A percentile compares a stretch with the other conserved stretches of the same genome.
Evolutionary conservation across 139 green algal genomes (phyloP).

Genomic region (Volvox reticuliferus): DNA sequence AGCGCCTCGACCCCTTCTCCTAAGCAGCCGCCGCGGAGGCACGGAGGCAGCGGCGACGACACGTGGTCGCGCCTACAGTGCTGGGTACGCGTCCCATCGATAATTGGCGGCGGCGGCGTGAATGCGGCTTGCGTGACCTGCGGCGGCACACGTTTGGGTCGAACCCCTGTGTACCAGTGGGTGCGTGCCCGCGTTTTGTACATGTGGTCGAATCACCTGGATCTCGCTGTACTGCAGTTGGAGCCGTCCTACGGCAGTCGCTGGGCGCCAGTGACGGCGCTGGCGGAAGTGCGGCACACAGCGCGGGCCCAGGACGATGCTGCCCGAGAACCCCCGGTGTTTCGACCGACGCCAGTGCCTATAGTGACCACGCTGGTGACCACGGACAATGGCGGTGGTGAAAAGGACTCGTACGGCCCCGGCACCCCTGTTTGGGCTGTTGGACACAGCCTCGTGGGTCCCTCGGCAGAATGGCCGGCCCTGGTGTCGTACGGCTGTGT

Average conservation of each 20-base stretch:
- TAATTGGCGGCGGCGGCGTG: neutral
- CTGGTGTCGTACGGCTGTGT: conserved; percentile 64
- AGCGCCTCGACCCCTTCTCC: neutral
- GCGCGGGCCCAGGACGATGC: neutral
- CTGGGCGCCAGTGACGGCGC: neutral
- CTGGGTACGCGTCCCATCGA: neutral
- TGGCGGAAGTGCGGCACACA: neutral
- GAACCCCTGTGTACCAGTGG: neutral
- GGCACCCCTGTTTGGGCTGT: conserved; percentile 61
- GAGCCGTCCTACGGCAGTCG: neutral
- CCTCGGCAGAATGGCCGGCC: conserved; percentile 39
- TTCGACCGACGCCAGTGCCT: neutral
- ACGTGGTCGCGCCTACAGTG: neutral
- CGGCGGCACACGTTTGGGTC: neutral
- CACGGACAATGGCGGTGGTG: neutral
- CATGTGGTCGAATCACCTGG: conserved; percentile 67
- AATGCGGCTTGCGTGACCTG: neutral
- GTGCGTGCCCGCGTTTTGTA: conserved; percentile 48
- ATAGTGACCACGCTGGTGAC: neutral
- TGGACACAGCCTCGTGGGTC: conserved; percentile 77
- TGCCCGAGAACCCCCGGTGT: neutral
- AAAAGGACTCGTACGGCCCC: neutral
- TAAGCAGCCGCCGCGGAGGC: too few relatives aligned
- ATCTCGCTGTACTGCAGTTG: conserved; percentile 75
- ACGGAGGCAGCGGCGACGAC: neutral